These are phyloP conservation scores for Ocimum tenuiflorum DNA, from an alignment of 257 asterid species.

Conservation along the genomic window DNA sequence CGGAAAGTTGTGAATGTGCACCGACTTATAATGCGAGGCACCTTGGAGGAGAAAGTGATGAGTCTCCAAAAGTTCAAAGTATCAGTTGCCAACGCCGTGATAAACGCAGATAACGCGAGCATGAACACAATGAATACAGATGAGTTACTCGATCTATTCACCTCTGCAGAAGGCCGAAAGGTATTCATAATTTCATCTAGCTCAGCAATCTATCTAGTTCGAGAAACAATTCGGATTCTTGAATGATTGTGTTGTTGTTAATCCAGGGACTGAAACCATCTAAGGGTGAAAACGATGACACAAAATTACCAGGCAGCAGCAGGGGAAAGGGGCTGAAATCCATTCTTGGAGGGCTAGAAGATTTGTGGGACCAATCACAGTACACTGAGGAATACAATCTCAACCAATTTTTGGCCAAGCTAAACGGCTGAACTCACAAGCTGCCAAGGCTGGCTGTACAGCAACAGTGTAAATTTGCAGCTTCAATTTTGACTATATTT, in stretches of 20 bases:
- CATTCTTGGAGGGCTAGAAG: conserved; percentile 90
- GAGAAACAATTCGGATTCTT: not conserved
- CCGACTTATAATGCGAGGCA: conserved; percentile 98
- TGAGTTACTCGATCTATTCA: conserved; percentile 90
- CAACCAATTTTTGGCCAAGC: conserved; percentile 68
- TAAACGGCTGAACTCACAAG: conserved; percentile 53
- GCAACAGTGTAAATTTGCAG: conserved; percentile 49
- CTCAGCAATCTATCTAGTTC: too few relatives aligned
- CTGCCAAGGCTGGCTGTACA: conserved; percentile 39
- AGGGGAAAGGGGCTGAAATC: conserved; percentile 79
- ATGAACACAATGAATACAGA: conserved; percentile 96
- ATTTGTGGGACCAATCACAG: conserved; percentile 99
- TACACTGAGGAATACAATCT: conserved; percentile 92
- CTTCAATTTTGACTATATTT: conserved; percentile 35
- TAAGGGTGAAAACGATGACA: conserved; percentile 42
- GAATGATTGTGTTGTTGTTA: not conserved
- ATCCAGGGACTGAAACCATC: conserved; percentile 53
- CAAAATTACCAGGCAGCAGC: conserved; percentile 46
- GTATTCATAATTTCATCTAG: too few relatives aligned
- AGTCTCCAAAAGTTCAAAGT: conserved; percentile 97
- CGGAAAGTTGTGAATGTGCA: conserved; percentile 89
- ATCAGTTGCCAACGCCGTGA: conserved; percentile 88
- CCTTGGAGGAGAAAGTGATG: conserved; percentile 99
- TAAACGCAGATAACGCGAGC: conserved; percentile 91
- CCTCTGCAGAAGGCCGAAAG: conserved; percentile 79